Evolutionary conservation across 805 yeast genomes (phyloP), one percentile per base, ranked within the genome.

Genomic region (Myxozyma mucilagina): DNA sequence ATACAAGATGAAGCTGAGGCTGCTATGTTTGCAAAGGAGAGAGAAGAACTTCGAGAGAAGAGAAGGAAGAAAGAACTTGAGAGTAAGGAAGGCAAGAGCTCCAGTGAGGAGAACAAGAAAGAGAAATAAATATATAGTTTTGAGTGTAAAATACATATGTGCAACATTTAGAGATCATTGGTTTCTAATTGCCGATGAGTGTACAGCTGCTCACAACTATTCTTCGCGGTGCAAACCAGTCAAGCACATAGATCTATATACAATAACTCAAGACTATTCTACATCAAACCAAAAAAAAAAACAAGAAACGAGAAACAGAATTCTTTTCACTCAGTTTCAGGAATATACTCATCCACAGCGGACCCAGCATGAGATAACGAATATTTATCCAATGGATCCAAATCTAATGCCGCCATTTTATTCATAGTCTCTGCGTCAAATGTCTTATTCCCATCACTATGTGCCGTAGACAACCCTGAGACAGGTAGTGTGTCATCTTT

Each of bases 1-100:
- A 80, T 84, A 82, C 87, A 63, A 50, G 70, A 67, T 38, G 61
- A 65, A 29, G 58, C 51, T 20, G 63, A 61, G 35, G 41, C 38
- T 44, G 58, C 47, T n/a, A 44, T 16, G 55, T 57, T 44, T 43
- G 50, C 53, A 42, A 43, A 20, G 39, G 60, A 61, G 53, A 45
- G 42, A 41, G 38, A 39, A 41, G 56, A 47, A 34, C 39, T 51
- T n/a, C 50, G 47, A 34, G 57, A 61, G 47, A 50, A 47, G 55
- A 29, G 50, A 18, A 43, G 38, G 24, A 39, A 38, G 51, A 45
- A 45, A 39, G 24, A 47, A 20, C 20, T 13, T 29, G 14, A 44
- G 35, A n/a, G 20, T 29, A 29, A 53, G 50, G 50, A 35, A 31
- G 53, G 48, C 35, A 20, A 16, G 24, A 14, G 29, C 29, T 24